Evolutionary conservation across 2,329 filamentous ascomycete genomes (phyloP).

Genomic region (Leptoxyphium fumago): DNA sequence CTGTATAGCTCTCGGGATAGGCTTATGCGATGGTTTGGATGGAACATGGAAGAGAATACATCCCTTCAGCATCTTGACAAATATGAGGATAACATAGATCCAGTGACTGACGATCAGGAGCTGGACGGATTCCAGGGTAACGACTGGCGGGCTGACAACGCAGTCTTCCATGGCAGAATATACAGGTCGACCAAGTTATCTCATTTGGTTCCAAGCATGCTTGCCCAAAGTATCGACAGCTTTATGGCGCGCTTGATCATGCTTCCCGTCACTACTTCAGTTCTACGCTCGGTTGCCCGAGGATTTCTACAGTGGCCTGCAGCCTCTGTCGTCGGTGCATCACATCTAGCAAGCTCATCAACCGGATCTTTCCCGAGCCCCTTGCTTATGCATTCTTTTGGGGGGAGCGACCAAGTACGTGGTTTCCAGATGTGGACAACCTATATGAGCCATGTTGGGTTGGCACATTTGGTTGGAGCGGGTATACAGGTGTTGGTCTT

Average conservation of each 20-base stretch:
- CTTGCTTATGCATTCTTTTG: not conserved
- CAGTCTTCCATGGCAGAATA: not conserved
- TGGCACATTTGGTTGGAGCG: not conserved
- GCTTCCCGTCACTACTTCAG: slow-evolving; percentile 12
- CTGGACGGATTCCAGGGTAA: not conserved
- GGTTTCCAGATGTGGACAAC: not conserved
- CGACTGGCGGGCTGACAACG: not conserved
- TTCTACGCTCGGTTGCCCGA: slow-evolving; percentile 10
- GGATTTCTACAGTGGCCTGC: not conserved
- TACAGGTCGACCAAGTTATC: slow-evolving; percentile 9
- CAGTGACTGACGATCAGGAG: not conserved
- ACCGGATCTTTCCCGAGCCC: not conserved
- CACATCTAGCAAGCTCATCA: not conserved
- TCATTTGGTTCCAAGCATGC: slow-evolving; percentile 9
- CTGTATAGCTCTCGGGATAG: slow-evolving; percentile 6
- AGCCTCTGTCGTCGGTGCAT: not conserved
- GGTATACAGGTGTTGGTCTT: not conserved
- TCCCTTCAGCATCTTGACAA: not conserved
- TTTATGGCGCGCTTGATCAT: slow-evolving; percentile 9
- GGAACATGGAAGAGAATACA: slow-evolving; percentile 3
- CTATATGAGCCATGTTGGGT: not conserved
- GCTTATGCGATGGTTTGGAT: slow-evolving; percentile 10
- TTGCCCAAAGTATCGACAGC: slow-evolving; percentile 10
- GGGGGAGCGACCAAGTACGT: not conserved
- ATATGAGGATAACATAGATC: not conserved